phyloP scores from a whole-genome alignment of 2,329 filamentous ascomycete genomes.

The Lachnellula hyalina region DNA sequence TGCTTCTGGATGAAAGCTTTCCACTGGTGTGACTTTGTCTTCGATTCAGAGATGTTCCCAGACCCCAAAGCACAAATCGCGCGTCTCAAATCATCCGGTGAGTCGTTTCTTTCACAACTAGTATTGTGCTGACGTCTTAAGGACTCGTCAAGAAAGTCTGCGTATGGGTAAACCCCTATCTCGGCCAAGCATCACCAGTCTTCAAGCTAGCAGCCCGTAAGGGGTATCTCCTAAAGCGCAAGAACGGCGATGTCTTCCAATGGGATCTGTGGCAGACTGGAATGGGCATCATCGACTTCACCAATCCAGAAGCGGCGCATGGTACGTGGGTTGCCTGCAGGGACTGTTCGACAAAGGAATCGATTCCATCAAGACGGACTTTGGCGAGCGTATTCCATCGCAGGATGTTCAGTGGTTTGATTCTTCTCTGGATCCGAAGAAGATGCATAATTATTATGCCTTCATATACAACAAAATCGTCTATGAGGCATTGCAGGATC shows the following conservation, averaged over 20 bases:
- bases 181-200: slow-evolving; percentile 54
- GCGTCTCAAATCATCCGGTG: slow-evolving; percentile 44
- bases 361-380: slow-evolving; percentile 59
- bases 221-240: slow-evolving; percentile 54
- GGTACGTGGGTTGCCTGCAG: slow-evolving; percentile 49
- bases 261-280: slow-evolving; percentile 62
- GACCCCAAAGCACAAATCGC: slow-evolving; percentile 51
- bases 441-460: slow-evolving; percentile 62
- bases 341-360: slow-evolving; percentile 54
- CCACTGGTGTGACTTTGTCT: slow-evolving; percentile 60
- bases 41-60: slow-evolving; percentile 52
- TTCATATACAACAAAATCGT: slow-evolving; percentile 57
- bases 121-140: slow-evolving; percentile 45
- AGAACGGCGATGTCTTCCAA: slow-evolving; percentile 55
- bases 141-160: slow-evolving; percentile 41
- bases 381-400: slow-evolving; percentile 55
- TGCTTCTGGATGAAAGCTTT: slow-evolving; percentile 60
- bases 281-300: slow-evolving; percentile 59
- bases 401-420: slow-evolving; percentile 51
- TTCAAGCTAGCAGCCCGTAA: slow-evolving; percentile 51
- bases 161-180: slow-evolving; percentile 60
- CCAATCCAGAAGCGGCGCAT: slow-evolving; percentile 53
- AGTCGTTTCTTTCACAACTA: not conserved
- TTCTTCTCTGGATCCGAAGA: slow-evolving; percentile 41
- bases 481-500: slow-evolving; percentile 47